Evolutionary conservation across 306 rosid genomes (phyloP).

Genomic region (Rosa rugosa): DNA sequence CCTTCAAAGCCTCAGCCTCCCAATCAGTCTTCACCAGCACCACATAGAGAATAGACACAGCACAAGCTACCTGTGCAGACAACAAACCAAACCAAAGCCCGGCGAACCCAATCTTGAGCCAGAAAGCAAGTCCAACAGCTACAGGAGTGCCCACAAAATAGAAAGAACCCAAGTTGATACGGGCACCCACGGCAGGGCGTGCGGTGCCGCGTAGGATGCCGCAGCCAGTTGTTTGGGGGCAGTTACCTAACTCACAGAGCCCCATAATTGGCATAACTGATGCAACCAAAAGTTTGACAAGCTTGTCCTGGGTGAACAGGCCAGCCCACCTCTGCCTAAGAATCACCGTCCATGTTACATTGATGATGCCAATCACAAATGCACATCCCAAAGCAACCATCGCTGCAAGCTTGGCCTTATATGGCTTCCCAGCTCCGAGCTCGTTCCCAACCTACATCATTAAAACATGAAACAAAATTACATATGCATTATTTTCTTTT

Average conservation of each 20-base stretch:
- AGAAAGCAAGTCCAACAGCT: conserved; percentile 76
- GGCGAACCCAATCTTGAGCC: conserved; percentile 64
- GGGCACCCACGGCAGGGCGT: conserved; percentile 70
- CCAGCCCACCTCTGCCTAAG: conserved; percentile 72
- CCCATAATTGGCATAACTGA: conserved; percentile 89
- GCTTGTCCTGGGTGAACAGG: conserved; percentile 62
- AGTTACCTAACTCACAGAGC: conserved; percentile 82
- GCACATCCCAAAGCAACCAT: conserved; percentile 88
- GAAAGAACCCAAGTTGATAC: conserved; percentile 63
- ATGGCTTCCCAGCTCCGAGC: conserved; percentile 89
- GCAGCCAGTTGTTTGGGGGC: conserved; percentile 91
- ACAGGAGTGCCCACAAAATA: conserved; percentile 88
- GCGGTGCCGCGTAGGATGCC: conserved; percentile 85
- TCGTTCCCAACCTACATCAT: conserved; percentile 84
- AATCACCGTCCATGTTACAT: conserved; percentile 86
- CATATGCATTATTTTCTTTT: neutral
- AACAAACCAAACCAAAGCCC: conserved; percentile 95
- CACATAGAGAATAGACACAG: conserved; percentile 60
- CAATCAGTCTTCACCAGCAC: conserved; percentile 68
- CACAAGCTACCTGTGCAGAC: conserved; percentile 85
- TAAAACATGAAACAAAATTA: neutral
- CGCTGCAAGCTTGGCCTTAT: conserved; percentile 89
- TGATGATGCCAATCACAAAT: conserved; percentile 63
- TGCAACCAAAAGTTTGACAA: conserved; percentile 62
- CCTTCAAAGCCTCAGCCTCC: conserved; percentile 84